Percentiles rank a stretch among this genome's conserved stretches.
Conservation (phyloP, 2,329 filamentous ascomycete species). For the Coniochaeta sp. region DNA sequence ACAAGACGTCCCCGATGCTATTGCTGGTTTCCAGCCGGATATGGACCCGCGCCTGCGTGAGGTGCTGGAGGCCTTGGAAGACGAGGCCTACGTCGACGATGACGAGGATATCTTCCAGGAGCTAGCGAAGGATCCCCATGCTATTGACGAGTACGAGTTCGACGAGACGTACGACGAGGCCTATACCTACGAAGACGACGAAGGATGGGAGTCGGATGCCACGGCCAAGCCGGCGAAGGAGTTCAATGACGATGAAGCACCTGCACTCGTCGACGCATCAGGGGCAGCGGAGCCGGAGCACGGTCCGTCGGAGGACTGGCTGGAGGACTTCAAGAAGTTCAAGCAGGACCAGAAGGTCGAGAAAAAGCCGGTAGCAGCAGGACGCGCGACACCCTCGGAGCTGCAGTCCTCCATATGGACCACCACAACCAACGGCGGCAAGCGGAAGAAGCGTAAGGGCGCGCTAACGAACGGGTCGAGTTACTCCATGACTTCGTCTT, state of each 20-base stretch:
- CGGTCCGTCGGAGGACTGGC: constrained; percentile 70
- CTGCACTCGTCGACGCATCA: constrained; percentile 38
- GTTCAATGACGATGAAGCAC: constrained; percentile 37
- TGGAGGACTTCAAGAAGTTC: constrained; percentile 89
- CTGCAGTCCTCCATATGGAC: constrained; percentile 65
- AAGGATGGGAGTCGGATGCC: constrained; percentile 91
- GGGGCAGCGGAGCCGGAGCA: constrained; percentile 44
- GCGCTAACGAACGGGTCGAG: constrained; percentile 82
- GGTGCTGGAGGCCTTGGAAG: constrained; percentile 86
- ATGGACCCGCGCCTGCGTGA: constrained; percentile 94
- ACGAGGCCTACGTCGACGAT: constrained; percentile 86
- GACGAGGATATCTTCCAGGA: constrained; percentile 76
- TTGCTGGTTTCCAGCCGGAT: constrained; percentile 91
- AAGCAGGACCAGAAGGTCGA: constrained; percentile 66
- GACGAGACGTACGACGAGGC: constrained; percentile 52
- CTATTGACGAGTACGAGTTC: constrained; percentile 65
- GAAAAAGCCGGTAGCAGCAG: constrained; percentile 23
- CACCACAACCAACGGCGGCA: constrained; percentile 70
- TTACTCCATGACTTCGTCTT: constrained; percentile 97
- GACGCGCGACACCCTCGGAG: constrained; percentile 47
- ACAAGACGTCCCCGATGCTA: constrained; percentile 84
- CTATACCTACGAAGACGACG: constrained; percentile 57
- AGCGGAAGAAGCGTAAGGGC: constrained; percentile 90
- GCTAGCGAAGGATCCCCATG: constrained; percentile 36
- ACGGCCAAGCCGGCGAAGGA: constrained; percentile 71